Base-by-base conservation (phyloP, 805 yeast genomes). In the Ogataea trehaloabstinens region DNA sequence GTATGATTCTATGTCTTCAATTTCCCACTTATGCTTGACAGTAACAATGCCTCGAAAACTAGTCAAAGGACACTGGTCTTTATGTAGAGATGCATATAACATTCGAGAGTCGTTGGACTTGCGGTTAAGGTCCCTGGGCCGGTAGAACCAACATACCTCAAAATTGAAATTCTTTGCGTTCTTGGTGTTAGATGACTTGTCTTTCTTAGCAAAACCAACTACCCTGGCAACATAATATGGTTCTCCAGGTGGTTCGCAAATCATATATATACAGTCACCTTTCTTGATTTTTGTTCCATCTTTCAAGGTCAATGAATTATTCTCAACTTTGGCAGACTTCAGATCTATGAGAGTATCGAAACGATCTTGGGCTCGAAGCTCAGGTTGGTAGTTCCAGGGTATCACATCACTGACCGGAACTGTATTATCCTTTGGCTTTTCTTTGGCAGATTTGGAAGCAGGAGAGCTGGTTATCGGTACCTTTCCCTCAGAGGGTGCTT, bases 221-320 rank as follows among this genome's bases (percentile, higher is more conserved):
- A 91, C 72, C 29, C 91, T 70, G 1, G 95, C 98, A 31, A 93
- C 75, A 53, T 88, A 86, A 66, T 85, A 93, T 0, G 98, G 97
- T 52, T 88, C 96, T 2, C 95, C 93, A 0, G 96, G 88, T 1
- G 96, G 96, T 59, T 88, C 96, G 46, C 93, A 79, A 10, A 90
- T 73, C 80, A 90, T 79, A 57, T 85, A 89, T 7, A 89, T 82
- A 42, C 71, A 78, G 41, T 89, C 95, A 37, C 77, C 78, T 44
- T 75, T 76, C 4, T 45, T 44, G n/a, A 76, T 42, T 32, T 53
- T 58, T 38, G 62, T 56, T 3, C 63, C 56, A 34, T 62, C 64
- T 41, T 56, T 76, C 34, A 74, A 64, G 2, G 66, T 62, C 28
- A 74, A 48, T 0, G 65, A 57, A 43, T 70, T 73, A 11, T 56